Evolutionary conservation across 1,139 yeast genomes (phyloP).

Genomic region (Candida tropicalis): DNA sequence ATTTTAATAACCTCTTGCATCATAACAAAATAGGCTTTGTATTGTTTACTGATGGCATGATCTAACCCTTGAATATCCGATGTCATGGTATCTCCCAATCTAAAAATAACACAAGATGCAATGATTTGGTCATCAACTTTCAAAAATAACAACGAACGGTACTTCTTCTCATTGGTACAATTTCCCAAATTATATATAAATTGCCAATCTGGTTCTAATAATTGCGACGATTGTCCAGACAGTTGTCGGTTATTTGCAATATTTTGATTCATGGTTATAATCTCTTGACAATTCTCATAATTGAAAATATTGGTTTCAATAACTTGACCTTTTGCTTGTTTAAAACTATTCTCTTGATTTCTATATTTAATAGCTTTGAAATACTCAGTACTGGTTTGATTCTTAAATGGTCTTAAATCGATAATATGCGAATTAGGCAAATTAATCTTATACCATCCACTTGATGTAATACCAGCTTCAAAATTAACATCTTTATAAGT

Average conservation of each 20-base stretch:
- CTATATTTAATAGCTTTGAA: constrained; percentile 44
- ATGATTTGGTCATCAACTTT: constrained; percentile 36
- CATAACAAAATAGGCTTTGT: constrained; percentile 50
- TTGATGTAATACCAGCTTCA: constrained; percentile 37
- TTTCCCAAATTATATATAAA: constrained; percentile 34
- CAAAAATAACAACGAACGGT: constrained; percentile 37
- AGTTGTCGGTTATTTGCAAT: constrained; percentile 40
- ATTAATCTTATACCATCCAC: constrained; percentile 40
- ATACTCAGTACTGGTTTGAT: constrained; percentile 32
- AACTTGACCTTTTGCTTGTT: constrained; percentile 36
- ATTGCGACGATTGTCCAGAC: constrained; percentile 38
- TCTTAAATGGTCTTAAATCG: constrained; percentile 38
- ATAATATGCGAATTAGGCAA: constrained; percentile 45
- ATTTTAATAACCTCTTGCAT: constrained; percentile 48
- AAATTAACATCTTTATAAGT: constrained; percentile 34
- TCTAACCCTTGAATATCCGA: constrained; percentile 48
- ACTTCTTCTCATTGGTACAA: constrained; percentile 23
- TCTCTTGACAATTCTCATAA: constrained; percentile 29
- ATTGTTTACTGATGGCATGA: constrained; percentile 39
- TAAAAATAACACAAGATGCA: constrained; percentile 45
- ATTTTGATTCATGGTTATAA: constrained; percentile 38
- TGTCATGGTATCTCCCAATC: constrained; percentile 48
- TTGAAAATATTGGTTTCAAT: constrained; percentile 26
- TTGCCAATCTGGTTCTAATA: constrained; percentile 34
- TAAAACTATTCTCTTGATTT: constrained; percentile 37